phyloP scores from a whole-genome alignment of 306 rosid genomes.

The Abrus pulchellus region DNA sequence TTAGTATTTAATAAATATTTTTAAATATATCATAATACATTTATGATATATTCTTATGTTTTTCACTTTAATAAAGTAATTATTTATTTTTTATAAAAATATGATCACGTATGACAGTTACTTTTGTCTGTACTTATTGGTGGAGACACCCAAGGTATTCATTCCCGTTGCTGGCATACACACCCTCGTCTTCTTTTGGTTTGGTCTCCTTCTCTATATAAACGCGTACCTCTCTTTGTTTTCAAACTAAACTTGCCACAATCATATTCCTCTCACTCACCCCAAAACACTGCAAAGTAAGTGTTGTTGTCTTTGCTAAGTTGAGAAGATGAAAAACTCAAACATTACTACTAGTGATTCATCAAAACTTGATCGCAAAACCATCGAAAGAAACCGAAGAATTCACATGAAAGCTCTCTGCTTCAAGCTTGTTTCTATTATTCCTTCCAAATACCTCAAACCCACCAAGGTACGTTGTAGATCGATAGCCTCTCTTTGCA shows the following conservation, averaged over 20 bases:
- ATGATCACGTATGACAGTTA: no score
- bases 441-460: slow-evolving; percentile 60
- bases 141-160: no score
- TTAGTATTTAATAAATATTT: no score
- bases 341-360: not conserved
- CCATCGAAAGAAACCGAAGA: slow-evolving; percentile 74
- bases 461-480: slow-evolving; percentile 54
- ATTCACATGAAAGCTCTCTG: slow-evolving; percentile 79
- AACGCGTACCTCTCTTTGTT: not conserved
- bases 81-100: no score
- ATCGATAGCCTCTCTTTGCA: not conserved
- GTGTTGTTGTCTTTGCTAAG: not conserved
- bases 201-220: not conserved
- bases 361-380: slow-evolving; percentile 69
- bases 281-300: not conserved
- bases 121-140: no score
- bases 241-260: not conserved
- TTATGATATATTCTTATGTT: no score
- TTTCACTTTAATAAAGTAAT: no score
- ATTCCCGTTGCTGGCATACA: not conserved
- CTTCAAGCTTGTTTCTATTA: slow-evolving; percentile 65
- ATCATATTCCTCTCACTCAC: not conserved
- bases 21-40: no score
- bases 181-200: not conserved
- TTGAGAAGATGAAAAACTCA: slow-evolving; percentile 47